These are phyloP conservation scores for Tuber brumale DNA, from an alignment of 495 filamentous ascomycete species.

Conservation along the genomic window DNA sequence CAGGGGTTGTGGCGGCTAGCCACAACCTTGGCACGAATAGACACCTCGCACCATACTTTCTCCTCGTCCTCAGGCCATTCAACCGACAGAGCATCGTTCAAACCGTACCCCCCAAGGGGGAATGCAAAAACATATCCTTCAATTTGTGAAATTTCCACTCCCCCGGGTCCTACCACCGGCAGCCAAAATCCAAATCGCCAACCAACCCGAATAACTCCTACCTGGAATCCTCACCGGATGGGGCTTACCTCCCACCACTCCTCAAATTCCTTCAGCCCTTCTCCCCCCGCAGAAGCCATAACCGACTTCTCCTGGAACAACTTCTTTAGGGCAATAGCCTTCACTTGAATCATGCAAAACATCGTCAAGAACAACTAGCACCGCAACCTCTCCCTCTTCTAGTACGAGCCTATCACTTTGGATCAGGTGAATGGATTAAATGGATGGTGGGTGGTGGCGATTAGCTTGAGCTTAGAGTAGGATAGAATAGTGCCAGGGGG, in stretches of 20 bases:
- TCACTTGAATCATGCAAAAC: slow-evolving; percentile 94
- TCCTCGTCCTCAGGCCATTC: too few relatives aligned
- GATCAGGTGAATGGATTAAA: too few relatives aligned
- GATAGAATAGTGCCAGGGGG: too few relatives aligned
- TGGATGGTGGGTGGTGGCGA: too few relatives aligned
- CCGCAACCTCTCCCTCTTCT: slow-evolving; percentile 82
- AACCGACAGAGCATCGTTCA: too few relatives aligned
- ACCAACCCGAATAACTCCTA: background rate
- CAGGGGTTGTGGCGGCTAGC: too few relatives aligned
- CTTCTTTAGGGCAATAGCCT: slow-evolving; percentile 89
- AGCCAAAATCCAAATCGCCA: slow-evolving; percentile 30
- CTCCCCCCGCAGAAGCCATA: slow-evolving; percentile 55
- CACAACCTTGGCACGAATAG: too few relatives aligned
- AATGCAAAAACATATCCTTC: too few relatives aligned
- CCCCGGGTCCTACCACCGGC: slow-evolving; percentile 45
- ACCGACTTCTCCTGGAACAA: slow-evolving; percentile 86
- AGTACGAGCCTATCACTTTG: slow-evolving; percentile 58
- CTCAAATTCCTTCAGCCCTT: slow-evolving; percentile 46
- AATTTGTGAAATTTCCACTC: slow-evolving; percentile 64
- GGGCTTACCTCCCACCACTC: slow-evolving; percentile 78
- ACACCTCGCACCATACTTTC: too few relatives aligned
- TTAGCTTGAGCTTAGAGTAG: too few relatives aligned
- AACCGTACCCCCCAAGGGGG: too few relatives aligned
- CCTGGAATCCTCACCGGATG: slow-evolving; percentile 49
- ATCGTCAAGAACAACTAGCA: slow-evolving; percentile 91